Conservation (phyloP, 768 basidiomycete genomes). For the Mycena olivaceomarginata region DNA sequence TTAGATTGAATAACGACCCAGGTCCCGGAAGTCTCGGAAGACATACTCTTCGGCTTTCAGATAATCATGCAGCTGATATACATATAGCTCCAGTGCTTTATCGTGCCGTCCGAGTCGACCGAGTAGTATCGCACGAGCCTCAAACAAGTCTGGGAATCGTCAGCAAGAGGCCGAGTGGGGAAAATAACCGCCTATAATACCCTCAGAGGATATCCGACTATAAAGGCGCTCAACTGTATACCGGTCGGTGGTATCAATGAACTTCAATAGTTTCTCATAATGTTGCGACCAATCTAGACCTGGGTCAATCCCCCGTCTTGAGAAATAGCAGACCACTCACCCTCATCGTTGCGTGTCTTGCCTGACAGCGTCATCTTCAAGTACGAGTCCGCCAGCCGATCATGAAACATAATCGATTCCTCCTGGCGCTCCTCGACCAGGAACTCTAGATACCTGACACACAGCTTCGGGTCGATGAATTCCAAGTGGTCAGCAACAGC, state of each 20-base stretch:
- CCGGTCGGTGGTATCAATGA: conserved; percentile 82
- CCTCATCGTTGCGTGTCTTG: conserved; percentile 75
- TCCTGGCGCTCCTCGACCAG: conserved; percentile 87
- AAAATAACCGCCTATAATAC: conserved; percentile 60
- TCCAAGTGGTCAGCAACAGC: conserved; percentile 89
- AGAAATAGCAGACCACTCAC: conserved; percentile 58
- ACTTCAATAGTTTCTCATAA: conserved; percentile 83
- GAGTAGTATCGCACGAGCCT: conserved; percentile 93
- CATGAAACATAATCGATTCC: conserved; percentile 82
- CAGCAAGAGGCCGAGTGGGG: background rate
- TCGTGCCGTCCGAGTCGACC: conserved; percentile 95
- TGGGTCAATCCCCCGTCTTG: background rate
- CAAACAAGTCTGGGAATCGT: conserved; percentile 80
- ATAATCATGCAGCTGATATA: conserved; percentile 90
- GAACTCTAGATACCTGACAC: conserved; percentile 89
- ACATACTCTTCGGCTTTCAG: conserved; percentile 91
- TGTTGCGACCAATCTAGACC: conserved; percentile 60
- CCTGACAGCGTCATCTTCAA: conserved; percentile 78
- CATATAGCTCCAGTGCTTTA: conserved; percentile 96
- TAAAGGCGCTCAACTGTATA: conserved; percentile 90
- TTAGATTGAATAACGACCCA: conserved; percentile 2
- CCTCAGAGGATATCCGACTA: conserved; percentile 87
- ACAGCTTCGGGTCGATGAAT: conserved; percentile 77
- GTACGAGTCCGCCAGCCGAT: conserved; percentile 93
- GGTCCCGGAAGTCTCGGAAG: conserved; percentile 1